phyloP scores from a whole-genome alignment of 345 rosid genomes.

The Psidium friedrichsthalianum region DNA sequence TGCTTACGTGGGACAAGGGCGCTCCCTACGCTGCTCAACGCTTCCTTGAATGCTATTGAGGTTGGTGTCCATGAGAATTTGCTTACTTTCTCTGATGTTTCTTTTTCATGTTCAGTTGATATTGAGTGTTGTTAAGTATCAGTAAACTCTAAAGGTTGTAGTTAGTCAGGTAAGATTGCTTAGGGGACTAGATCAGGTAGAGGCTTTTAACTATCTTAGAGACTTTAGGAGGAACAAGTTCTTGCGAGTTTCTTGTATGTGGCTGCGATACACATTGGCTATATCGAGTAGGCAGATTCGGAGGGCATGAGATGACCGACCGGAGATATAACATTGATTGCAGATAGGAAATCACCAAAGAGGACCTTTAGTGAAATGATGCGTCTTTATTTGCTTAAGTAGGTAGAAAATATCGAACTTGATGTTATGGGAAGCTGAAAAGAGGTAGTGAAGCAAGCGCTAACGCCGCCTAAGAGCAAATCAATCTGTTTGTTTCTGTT shows the following conservation, averaged over 20 bases:
- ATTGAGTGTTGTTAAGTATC: not conserved
- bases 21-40: conserved; percentile 27
- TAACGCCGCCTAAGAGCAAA: not conserved
- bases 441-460: not conserved
- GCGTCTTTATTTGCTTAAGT: not conserved
- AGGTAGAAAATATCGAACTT: not conserved
- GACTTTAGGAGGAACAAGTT: not conserved
- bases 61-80: not conserved
- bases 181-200: not conserved
- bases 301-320: not conserved
- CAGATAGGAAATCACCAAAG: not conserved
- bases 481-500: not conserved
- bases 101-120: not conserved
- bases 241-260: not conserved
- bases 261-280: not conserved
- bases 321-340: not conserved
- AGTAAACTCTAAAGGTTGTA: not conserved
- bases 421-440: not conserved
- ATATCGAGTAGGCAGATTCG: not conserved
- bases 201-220: not conserved
- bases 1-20: conserved; percentile 28
- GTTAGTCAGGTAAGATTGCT: not conserved
- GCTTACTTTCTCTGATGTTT: not conserved
- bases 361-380: not conserved
- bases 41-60: conserved; percentile 23